Base-by-base conservation (phyloP, 805 yeast species). In the Sugiyamaella chiloensis region DNA sequence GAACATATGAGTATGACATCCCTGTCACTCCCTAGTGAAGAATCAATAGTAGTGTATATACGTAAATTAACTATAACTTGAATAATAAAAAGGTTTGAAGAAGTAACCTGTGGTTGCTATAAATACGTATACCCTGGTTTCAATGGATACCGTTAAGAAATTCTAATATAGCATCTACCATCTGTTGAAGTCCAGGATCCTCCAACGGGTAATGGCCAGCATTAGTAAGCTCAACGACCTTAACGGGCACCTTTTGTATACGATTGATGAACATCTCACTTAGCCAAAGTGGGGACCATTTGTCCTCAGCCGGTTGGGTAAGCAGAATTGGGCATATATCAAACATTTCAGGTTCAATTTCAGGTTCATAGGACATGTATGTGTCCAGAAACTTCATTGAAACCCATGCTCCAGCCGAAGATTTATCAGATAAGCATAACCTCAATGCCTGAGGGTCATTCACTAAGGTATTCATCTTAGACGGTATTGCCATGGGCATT, bases 121-220 rank as follows among this genome's bases (percentile, higher is more conserved):
- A n/a, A n/a, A n/a, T n/a, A n/a, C n/a, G n/a, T n/a, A n/a, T n/a
- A n/a, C n/a, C n/a, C n/a, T n/a, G n/a, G n/a, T n/a, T n/a, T n/a
- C n/a, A n/a, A n/a, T n/a, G n/a, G n/a, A n/a, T n/a, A n/a, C n/a
- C n/a, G n/a, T n/a, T n/a, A n/a, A 26, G 29, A 14, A 42, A 42
- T 20, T 30, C 30, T 16, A 24, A 31, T 7, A 42, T 42, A 9
- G 45, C 26, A 5, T 42, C 45, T 2, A 30, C 37, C 45, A 42
- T 30, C 39, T 42, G 45, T 21, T 42, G 37, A n/a, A 42, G 27
- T 16, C 45, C 45, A n/a, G 45, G 39, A 20, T 42, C 45, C 27
- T 42, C 45, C 19, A 42, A 35, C 16, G 45, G 37, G 24, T 42
- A 42, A 30, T 42, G 45, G 6, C 45, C 39, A 14, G 45, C 45